Evolutionary conservation across 345 rosid species (phyloP).

Genomic region (Carallia pectinifolia): DNA sequence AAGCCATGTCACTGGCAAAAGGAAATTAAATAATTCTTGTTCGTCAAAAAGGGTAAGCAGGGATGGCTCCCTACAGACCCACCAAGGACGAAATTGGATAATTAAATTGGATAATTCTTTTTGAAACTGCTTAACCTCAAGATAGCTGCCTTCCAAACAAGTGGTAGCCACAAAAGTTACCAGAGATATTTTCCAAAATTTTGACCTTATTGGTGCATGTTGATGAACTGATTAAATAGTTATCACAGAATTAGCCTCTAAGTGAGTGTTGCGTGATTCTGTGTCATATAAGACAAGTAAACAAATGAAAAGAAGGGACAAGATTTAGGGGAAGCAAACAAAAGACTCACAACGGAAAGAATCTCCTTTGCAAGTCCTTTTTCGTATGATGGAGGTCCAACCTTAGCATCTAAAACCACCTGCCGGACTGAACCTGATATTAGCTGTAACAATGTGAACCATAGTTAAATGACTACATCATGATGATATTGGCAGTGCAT

Average conservation of each 20-base stretch:
- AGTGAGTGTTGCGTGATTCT: background rate
- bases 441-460: slow-evolving; percentile 34
- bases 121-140: too few relatives aligned
- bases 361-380: slow-evolving; percentile 82
- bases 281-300: background rate
- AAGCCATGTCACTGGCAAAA: background rate
- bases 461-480: slow-evolving; percentile 13
- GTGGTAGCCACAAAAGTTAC: too few relatives aligned
- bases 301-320: background rate
- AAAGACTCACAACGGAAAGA: slow-evolving; percentile 66
- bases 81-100: too few relatives aligned
- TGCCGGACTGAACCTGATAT: slow-evolving; percentile 66
- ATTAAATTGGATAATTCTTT: background rate
- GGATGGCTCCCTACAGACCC: too few relatives aligned
- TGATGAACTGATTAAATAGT: too few relatives aligned
- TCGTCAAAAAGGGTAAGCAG: too few relatives aligned
- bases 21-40: background rate
- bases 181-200: too few relatives aligned
- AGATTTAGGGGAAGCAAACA: slow-evolving; percentile 1
- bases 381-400: slow-evolving; percentile 84
- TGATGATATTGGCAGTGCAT: background rate
- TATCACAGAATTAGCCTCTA: too few relatives aligned
- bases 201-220: too few relatives aligned
- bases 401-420: slow-evolving; percentile 90
- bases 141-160: too few relatives aligned